Evolutionary conservation across 805 yeast genomes (phyloP).

Genomic region (Candida ipomoeae): DNA sequence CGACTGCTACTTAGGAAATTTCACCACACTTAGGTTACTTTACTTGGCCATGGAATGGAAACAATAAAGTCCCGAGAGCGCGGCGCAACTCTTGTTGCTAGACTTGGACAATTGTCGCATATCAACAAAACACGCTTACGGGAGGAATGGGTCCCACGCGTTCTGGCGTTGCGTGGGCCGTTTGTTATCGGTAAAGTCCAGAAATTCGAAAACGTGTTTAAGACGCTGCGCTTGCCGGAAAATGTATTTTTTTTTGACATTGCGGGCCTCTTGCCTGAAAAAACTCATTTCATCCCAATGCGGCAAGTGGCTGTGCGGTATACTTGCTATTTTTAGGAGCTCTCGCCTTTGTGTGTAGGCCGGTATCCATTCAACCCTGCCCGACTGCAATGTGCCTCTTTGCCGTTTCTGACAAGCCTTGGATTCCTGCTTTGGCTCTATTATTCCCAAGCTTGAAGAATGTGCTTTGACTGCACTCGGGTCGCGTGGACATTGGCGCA

Average conservation of each 20-base stretch:
- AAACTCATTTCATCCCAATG: neutral
- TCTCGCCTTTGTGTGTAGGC: neutral
- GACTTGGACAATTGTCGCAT: neutral
- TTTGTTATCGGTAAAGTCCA: neutral
- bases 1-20: neutral
- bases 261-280: neutral
- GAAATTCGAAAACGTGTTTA: neutral
- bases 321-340: neutral
- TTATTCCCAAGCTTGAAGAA: neutral
- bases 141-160: too few relatives aligned
- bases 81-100: neutral
- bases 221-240: neutral
- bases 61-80: neutral
- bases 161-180: neutral
- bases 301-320: conserved; percentile 2
- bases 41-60: neutral
- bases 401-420: neutral
- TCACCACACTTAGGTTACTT: neutral
- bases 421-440: neutral
- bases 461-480: neutral
- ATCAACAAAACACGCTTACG: neutral
- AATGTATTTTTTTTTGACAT: neutral
- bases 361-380: neutral
- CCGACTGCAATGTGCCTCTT: conserved; percentile 1
- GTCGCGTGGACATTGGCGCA: neutral